These are phyloP conservation scores for Termitomyces sp. DNA, from an alignment of 768 basidiomycete species.

Conservation along the genomic window DNA sequence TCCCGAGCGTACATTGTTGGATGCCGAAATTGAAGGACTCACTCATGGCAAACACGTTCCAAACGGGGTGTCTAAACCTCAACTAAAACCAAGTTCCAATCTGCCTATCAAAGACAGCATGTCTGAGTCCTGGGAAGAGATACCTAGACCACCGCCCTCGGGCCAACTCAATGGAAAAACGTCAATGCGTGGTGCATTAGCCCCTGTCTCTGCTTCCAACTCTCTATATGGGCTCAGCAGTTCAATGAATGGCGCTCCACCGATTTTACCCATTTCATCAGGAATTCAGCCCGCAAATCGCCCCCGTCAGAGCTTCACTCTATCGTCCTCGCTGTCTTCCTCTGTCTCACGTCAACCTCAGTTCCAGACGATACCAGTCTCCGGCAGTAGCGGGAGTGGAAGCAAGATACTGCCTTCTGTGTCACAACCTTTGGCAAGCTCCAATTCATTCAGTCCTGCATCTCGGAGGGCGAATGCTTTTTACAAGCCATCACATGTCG, in stretches of 20 bases:
- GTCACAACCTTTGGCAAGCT: background rate
- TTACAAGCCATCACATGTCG: constrained; percentile 44
- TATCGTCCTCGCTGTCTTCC: constrained; percentile 8
- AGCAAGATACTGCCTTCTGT: background rate
- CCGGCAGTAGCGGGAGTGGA: background rate
- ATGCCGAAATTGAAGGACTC: constrained; percentile 45
- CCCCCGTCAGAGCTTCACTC: constrained; percentile 26
- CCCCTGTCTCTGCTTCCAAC: constrained; percentile 13
- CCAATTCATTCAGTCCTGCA: constrained; percentile 39
- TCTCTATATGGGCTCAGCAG: constrained; percentile 10
- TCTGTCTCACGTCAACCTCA: constrained; percentile 1
- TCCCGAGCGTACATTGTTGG: constrained; percentile 58
- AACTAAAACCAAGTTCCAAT: constrained; percentile 1
- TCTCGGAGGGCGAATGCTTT: constrained; percentile 60
- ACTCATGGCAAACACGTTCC: constrained; percentile 1
- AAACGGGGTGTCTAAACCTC: constrained; percentile 9
- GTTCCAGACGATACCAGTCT: background rate
- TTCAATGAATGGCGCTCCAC: constrained; percentile 19
- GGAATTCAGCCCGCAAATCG: background rate
- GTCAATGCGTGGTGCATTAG: background rate
- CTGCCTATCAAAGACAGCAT: constrained; percentile 25
- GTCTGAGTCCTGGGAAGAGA: constrained; percentile 65
- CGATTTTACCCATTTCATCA: constrained; percentile 12
- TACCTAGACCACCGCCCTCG: constrained; percentile 20
- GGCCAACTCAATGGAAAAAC: constrained; percentile 6